Percentiles rank a stretch among this genome's conserved stretches.
Conservation (phyloP, 1,139 yeast species). For the Blastobotrys niveus region DNA sequence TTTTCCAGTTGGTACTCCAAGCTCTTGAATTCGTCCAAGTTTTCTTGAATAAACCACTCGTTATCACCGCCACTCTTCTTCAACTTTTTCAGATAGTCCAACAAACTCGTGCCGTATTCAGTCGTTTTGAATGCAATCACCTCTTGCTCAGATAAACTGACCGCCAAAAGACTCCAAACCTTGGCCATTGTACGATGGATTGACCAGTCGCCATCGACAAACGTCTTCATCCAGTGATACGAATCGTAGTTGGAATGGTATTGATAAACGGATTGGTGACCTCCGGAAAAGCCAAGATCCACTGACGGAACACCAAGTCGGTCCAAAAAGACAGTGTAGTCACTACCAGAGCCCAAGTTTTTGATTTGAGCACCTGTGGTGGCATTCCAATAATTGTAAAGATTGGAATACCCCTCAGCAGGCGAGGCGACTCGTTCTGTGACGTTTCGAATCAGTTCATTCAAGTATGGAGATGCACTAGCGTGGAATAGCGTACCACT, state of each 20-base stretch:
- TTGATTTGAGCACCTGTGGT: constrained; percentile 37
- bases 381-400: constrained; percentile 54
- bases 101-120: constrained; percentile 40
- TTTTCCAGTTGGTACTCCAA: constrained; percentile 26
- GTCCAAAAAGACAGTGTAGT: constrained; percentile 61
- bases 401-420: constrained; percentile 33
- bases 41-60: background rate
- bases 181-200: constrained; percentile 52
- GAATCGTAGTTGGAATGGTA: constrained; percentile 69
- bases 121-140: constrained; percentile 39
- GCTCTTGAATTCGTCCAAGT: constrained; percentile 8
- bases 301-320: constrained; percentile 61
- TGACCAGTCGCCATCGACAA: constrained; percentile 54
- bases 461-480: constrained; percentile 49
- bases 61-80: constrained; percentile 5
- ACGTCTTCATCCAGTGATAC: constrained; percentile 56
- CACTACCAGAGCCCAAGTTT: constrained; percentile 61
- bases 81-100: constrained; percentile 33
- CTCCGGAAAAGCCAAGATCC: constrained; percentile 48
- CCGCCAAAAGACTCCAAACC: constrained; percentile 44
- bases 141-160: constrained; percentile 45
- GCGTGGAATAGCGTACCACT: constrained; percentile 46
- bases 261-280: constrained; percentile 52
- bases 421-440: constrained; percentile 46
- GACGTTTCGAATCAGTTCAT: constrained; percentile 38